A percentile compares a stretch with the other conserved stretches of the same genome.
phyloP scores from a whole-genome alignment of 192 early-diverging fungal species.

The Coemansia sp. region DNA sequence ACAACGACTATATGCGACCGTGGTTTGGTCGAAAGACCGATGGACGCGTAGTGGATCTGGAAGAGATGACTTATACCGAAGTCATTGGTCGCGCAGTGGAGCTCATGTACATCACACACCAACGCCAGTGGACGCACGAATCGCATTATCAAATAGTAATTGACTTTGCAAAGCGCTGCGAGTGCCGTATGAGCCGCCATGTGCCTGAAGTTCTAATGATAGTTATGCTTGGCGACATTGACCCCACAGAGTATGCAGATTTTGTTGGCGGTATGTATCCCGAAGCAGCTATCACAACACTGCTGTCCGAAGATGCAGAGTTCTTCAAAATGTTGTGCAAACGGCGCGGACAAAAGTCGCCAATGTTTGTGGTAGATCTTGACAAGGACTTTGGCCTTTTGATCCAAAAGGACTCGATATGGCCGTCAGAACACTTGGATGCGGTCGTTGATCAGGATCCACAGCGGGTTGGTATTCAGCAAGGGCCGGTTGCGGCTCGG shows the following conservation, averaged over 20 bases:
- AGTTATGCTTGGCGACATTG: not conserved
- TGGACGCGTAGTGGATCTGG: slow-evolving; percentile 73
- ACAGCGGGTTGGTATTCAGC: slow-evolving; percentile 80
- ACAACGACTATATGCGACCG: slow-evolving; percentile 70
- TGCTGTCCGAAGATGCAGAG: slow-evolving; percentile 31
- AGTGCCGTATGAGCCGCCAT: slow-evolving; percentile 60
- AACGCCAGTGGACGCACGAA: slow-evolving; percentile 79
- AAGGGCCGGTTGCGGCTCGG: slow-evolving; percentile 81
- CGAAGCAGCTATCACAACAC: not conserved
- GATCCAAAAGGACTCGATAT: slow-evolving; percentile 88
- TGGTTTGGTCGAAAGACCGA: slow-evolving; percentile 90
- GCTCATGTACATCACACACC: slow-evolving; percentile 75
- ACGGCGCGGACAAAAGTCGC: slow-evolving; percentile 78
- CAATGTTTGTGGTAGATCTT: slow-evolving; percentile 83
- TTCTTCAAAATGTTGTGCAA: slow-evolving; percentile 45
- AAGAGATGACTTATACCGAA: slow-evolving; percentile 93
- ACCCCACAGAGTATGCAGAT: slow-evolving; percentile 21
- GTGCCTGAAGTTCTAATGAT: not conserved
- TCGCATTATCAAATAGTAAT: slow-evolving; percentile 73
- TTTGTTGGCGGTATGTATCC: slow-evolving; percentile 14
- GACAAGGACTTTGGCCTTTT: slow-evolving; percentile 86
- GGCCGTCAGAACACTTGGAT: slow-evolving; percentile 87
- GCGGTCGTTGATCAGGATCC: slow-evolving; percentile 83
- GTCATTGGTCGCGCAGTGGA: slow-evolving; percentile 82
- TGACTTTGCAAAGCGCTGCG: slow-evolving; percentile 56